Percentiles rank a stretch among this genome's conserved stretches.
Evolutionary conservation across 208 protist genomes (phyloP).

Genomic region (Leishmania gerbilli): DNA sequence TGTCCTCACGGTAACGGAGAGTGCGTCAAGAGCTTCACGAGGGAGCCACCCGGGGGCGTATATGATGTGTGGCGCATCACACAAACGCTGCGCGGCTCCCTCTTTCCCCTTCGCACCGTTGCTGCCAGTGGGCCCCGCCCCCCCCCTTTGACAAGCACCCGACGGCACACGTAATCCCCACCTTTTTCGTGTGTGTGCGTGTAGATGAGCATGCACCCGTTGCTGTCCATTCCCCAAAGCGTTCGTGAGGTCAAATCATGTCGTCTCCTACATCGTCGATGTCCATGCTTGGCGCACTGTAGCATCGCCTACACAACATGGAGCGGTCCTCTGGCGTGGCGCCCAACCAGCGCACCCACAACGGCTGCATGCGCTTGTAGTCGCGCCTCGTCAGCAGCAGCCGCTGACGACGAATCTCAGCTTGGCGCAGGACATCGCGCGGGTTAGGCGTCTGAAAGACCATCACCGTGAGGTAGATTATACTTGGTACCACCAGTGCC

Average conservation of each 20-base stretch:
- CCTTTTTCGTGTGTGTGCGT: neutral
- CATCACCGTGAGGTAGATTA: conserved; percentile 33
- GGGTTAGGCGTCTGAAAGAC: conserved; percentile 35
- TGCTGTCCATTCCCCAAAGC: neutral
- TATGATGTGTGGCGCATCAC: neutral
- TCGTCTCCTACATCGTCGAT: neutral
- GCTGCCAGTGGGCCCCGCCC: neutral
- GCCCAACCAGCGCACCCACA: conserved; percentile 36
- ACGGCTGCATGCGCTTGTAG: conserved; percentile 25
- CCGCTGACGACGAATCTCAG: conserved; percentile 31
- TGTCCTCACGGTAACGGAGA: neutral
- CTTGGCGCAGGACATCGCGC: conserved; percentile 56
- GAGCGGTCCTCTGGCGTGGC: conserved; percentile 40
- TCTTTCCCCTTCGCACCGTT: neutral
- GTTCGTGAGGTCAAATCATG: neutral
- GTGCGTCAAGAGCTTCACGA: neutral
- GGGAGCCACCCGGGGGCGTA: neutral
- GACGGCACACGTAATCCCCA: neutral
- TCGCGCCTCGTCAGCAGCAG: conserved; percentile 8
- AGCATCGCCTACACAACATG: conserved; percentile 3
- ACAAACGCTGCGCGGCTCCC: neutral
- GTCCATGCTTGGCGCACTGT: neutral
- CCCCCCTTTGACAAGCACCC: neutral
- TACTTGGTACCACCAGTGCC: conserved; percentile 48
- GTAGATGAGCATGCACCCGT: neutral